Base-by-base conservation (phyloP, 2,329 filamentous ascomycete genomes). In the Neophaeococcomyces aloes region DNA sequence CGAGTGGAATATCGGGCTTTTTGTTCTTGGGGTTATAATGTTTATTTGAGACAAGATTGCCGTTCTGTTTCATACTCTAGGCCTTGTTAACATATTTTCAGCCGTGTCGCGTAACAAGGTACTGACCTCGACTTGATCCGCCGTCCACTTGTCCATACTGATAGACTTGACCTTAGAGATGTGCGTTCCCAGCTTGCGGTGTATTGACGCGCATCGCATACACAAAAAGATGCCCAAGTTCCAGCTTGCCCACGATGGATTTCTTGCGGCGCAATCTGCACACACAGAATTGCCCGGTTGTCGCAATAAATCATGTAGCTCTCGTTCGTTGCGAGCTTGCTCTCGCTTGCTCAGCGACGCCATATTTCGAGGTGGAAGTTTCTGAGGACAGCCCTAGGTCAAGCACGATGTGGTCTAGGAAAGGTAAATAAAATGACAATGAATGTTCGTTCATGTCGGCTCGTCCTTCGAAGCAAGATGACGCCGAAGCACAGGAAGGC, bases 151-250 rank as follows among this genome's bases (percentile, higher is more conserved):
- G 66, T 98, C 91, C 88, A 98, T 96, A 64, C 84, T 96, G 67
- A 98, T 66, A 29, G 88, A 96, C 66, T 98, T 98, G 70, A 98
- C 87, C 65, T 98, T 98, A 53, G 88, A 95, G 51, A 98, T 86
- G 65, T 98, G 91, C 31, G 91, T 96, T 49, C 91, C 91, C 58
- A 98, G 72, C 67, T 96, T 96, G 59, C 91, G 85, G 69, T 98
- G 91, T 59, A 96, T 76, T 43, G 87, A 78, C 42, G 88, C 91
- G 71, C 91, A 98, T 61, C 91, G 86, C 84, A 98, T 93, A 68
- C 91, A 98, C 39, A 98, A 72, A 62, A 98, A 98, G 52, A 96
- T 79, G 48, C 91, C 91, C 66, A 98, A 70, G 85, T 95, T 95
- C 88, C 88, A 95, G 69, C 86, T 94, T 64, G 88, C 87, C 88